phyloP scores from a whole-genome alignment of 805 yeast species.

The Ogataea paraovalis region DNA sequence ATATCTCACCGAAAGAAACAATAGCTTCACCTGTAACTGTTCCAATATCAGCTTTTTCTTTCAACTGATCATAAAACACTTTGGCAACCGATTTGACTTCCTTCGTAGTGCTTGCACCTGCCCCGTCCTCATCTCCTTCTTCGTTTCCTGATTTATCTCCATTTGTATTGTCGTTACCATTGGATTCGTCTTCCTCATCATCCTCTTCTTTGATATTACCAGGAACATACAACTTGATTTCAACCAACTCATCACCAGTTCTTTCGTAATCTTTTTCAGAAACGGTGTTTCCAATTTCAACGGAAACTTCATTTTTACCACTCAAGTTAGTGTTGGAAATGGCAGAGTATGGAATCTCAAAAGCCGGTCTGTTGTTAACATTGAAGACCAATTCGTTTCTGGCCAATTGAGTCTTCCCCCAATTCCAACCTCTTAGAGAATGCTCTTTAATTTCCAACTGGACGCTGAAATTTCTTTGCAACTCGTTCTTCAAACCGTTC shows the following conservation, averaged over 20 bases:
- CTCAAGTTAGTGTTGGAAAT: slow-evolving; percentile 85
- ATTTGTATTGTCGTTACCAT: slow-evolving; percentile 4
- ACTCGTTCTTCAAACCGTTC: slow-evolving; percentile 72
- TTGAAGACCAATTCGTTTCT: slow-evolving; percentile 86
- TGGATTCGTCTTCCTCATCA: slow-evolving; percentile 19
- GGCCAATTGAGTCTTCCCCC: slow-evolving; percentile 94
- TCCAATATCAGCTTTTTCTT: slow-evolving; percentile 91
- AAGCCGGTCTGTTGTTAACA: slow-evolving; percentile 82
- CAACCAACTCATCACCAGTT: slow-evolving; percentile 95
- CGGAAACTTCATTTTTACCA: slow-evolving; percentile 89
- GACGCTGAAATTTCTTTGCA: slow-evolving; percentile 70
- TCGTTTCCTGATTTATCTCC: slow-evolving; percentile 23
- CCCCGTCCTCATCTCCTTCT: slow-evolving; percentile 33
- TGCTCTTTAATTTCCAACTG: slow-evolving; percentile 83
- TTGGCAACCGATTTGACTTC: slow-evolving; percentile 64
- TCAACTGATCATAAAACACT: slow-evolving; percentile 84
- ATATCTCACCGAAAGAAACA: slow-evolving; percentile 84
- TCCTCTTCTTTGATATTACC: slow-evolving; percentile 62
- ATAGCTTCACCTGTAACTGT: slow-evolving; percentile 92
- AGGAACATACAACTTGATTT: slow-evolving; percentile 88
- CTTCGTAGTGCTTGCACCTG: slow-evolving; percentile 22
- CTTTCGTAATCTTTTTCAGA: slow-evolving; percentile 46
- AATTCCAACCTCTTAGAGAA: slow-evolving; percentile 96
- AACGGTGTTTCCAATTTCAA: slow-evolving; percentile 63
- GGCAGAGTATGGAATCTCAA: slow-evolving; percentile 81